Evolutionary conservation across 768 basidiomycete species (phyloP).

Genomic region (Lactarius trivialis): DNA sequence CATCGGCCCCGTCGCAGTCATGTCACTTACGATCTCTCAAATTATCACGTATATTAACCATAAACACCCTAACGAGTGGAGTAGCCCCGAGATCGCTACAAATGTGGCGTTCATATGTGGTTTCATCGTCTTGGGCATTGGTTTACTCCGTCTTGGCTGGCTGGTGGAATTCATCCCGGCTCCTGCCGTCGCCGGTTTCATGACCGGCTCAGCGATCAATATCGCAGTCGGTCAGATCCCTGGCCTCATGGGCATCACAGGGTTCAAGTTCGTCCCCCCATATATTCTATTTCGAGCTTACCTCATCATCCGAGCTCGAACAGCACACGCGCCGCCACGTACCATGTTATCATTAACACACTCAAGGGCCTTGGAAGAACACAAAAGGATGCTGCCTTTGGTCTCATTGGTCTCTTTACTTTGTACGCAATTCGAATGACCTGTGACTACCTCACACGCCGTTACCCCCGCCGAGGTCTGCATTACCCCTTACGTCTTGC

Average conservation of each 20-base stretch:
- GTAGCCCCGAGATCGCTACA: slow-evolving; percentile 71
- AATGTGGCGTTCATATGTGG: slow-evolving; percentile 81
- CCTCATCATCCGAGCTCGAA: slow-evolving; percentile 10
- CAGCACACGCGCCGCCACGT: slow-evolving; percentile 82
- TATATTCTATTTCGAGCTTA: background rate
- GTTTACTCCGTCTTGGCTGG: slow-evolving; percentile 87
- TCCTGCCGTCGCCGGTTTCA: slow-evolving; percentile 82
- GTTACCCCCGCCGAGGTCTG: slow-evolving; percentile 59
- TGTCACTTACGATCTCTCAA: slow-evolving; percentile 84
- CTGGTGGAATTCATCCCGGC: slow-evolving; percentile 90
- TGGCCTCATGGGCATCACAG: slow-evolving; percentile 79
- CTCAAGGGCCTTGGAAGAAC: slow-evolving; percentile 73
- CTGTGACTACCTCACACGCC: slow-evolving; percentile 45
- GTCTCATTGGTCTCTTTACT: slow-evolving; percentile 62
- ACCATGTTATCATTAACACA: slow-evolving; percentile 86
- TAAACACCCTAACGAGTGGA: slow-evolving; percentile 50
- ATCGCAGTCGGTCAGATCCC: slow-evolving; percentile 88
- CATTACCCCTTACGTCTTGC: background rate
- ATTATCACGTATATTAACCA: slow-evolving; percentile 64
- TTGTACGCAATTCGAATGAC: slow-evolving; percentile 63
- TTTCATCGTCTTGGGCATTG: slow-evolving; percentile 86
- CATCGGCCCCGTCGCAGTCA: slow-evolving; percentile 98
- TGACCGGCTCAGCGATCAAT: slow-evolving; percentile 96
- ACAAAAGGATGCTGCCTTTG: slow-evolving; percentile 83
- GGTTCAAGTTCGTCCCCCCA: slow-evolving; percentile 58